Evolutionary conservation across 768 basidiomycete species (phyloP), one percentile per base, ranked within the genome.

Genomic region (Boletus tomentosulus): DNA sequence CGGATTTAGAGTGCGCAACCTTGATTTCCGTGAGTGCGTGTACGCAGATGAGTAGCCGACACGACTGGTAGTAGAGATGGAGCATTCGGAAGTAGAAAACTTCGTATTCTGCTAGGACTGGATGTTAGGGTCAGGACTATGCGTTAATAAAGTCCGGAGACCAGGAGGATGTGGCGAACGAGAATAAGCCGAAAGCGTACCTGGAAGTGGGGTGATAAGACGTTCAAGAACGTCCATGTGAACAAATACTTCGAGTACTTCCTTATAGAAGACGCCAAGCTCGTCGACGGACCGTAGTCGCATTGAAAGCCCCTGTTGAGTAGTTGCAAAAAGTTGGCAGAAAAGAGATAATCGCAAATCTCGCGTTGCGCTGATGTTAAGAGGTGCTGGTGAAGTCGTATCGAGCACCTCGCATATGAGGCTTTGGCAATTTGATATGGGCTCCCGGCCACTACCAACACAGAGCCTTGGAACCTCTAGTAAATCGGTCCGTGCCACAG

Each of bases 81-180:
- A 76, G 65, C 66, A 76, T 75, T 25, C 71, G 67, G 50, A 73
- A 73, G 55, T 78, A 70, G 54, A 77, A 76, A 31, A 57, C 59
- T 55, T 80, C 79, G 48, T 73, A 58, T 52, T 72, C 70, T 56
- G 73, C 67, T 45, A 76, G 62, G 51, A 78, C 78, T 80, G 51
- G 22, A 45, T 31, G 56, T 62, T 37, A 62, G 64, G 55, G 63
- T 62, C 53, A 59, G 63, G 60, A 56, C 56, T 56, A 56, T 42
- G 46, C 49, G 38, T 47, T 45, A 33, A 25, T 24, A 1, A 30
- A 22, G n/a, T 35, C 30, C 30, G 47, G 45, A 46, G 46, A 38
- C 44, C 6, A n/a, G 49, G 38, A 24, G 22, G 48, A 30, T 22
- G 24, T 37, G 38, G n/a, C 19, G 28, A 25, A 19, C 33, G 13